Evolutionary conservation across 1,284 basidiomycete species (phyloP).

Genomic region (Marasmius tenuissimus): DNA sequence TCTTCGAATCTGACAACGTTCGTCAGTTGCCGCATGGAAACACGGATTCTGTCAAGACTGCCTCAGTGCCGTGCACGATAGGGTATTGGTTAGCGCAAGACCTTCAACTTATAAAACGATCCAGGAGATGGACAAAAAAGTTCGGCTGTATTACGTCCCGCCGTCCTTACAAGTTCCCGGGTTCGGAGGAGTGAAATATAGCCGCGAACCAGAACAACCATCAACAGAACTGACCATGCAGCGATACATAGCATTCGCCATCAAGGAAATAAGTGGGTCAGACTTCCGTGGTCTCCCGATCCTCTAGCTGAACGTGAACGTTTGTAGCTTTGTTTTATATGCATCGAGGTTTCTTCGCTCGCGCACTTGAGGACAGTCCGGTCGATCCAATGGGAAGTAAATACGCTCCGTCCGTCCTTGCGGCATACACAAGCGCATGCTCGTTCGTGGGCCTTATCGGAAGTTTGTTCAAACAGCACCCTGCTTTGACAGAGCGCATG

Average conservation of each 20-base stretch:
- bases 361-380: conserved; percentile 61
- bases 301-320: not conserved
- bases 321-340: conserved; percentile 63
- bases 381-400: conserved; percentile 67
- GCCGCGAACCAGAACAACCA: conserved; percentile 43
- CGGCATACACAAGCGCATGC: conserved; percentile 65
- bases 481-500: conserved; percentile 61
- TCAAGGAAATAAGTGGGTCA: conserved; percentile 58
- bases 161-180: conserved; percentile 64
- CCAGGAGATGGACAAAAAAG: conserved; percentile 60
- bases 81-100: conserved; percentile 57
- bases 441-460: conserved; percentile 65
- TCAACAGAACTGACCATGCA: conserved; percentile 61
- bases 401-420: conserved; percentile 66
- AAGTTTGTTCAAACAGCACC: conserved; percentile 64
- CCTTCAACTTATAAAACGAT: conserved; percentile 59
- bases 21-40: conserved; percentile 61
- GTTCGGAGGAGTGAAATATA: conserved; percentile 50
- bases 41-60: conserved; percentile 62
- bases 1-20: not conserved
- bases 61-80: conserved; percentile 61
- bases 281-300: conserved; percentile 6
- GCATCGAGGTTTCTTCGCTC: conserved; percentile 72
- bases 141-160: conserved; percentile 54
- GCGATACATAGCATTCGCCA: conserved; percentile 60